Evolutionary conservation across 805 yeast species (phyloP), one percentile per base, ranked within the genome.

Genomic region (Wickerhamomyces queroliae): DNA sequence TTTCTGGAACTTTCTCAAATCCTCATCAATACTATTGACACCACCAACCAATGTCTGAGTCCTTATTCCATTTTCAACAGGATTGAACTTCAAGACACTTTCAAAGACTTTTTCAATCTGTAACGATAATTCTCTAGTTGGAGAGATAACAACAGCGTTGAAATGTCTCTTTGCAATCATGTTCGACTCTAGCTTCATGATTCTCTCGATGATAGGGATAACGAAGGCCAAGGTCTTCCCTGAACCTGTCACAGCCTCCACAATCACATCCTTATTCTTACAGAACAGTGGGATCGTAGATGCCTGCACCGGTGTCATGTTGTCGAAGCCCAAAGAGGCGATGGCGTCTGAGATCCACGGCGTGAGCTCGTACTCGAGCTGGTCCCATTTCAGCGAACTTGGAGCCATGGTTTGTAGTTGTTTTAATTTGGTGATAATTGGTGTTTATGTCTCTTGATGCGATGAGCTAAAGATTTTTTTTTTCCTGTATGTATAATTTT

Each of bases 241-340:
- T 0, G 97, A 89, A 0, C 99, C 99, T 0, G 99, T 93, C 1
- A 88, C 96, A 0, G 97, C 95, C 58, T 93, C 97, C 2, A 89
- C 98, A 8, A 93, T 93, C 4, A 93, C 96, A 62, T 93, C 99
- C 54, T 91, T 91, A 55, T 89, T 84, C 16, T 79, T 79, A 18
- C 82, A 62, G 47, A 93, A 75, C 43, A 90, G 64, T 0, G 99
- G 99, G 36, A 93, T 84, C 0, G 95, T 81, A 0, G 97, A 78
- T 0, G 99, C 98, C 58, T 93, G 99, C 0, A 93, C 99, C 0
- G 99, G 96, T 0, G 99, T 93, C 96, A 91, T 88, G 11, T 75
- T 58, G 3, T 76, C 73, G 56, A 74, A 90, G 2, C 95, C 96
- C 44, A 83, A 56, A 1, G 90, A 75, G n/a, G 66, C 61, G 11